phyloP scores from a whole-genome alignment of 1,139 yeast genomes.

The Citeromyces siamensis region DNA sequence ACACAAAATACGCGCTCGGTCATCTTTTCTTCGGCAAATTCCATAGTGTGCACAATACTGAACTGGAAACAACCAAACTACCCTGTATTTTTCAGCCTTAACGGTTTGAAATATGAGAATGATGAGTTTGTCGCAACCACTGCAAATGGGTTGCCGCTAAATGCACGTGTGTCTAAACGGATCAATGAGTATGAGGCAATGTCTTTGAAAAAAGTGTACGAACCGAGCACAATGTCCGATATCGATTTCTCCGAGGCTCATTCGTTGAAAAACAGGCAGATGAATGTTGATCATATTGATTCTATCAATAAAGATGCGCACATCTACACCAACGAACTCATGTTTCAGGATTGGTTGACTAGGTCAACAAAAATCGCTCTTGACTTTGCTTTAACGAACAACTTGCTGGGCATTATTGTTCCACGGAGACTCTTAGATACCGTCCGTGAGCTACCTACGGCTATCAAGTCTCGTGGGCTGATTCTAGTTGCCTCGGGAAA shows the following conservation, averaged over 20 bases:
- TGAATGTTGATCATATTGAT: slow-evolving; percentile 21
- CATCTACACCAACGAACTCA: slow-evolving; percentile 17
- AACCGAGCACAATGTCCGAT: background rate
- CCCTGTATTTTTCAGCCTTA: slow-evolving; percentile 82
- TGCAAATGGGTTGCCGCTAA: slow-evolving; percentile 22
- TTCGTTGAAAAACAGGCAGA: slow-evolving; percentile 5
- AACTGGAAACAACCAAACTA: slow-evolving; percentile 99
- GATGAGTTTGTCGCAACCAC: slow-evolving; percentile 20
- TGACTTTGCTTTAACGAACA: slow-evolving; percentile 68
- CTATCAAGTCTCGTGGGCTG: slow-evolving; percentile 71
- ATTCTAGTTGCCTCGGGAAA: slow-evolving; percentile 57
- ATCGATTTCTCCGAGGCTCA: background rate
- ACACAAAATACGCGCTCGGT: slow-evolving; percentile 36
- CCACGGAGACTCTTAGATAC: slow-evolving; percentile 58
- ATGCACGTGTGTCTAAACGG: background rate
- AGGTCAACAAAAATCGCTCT: slow-evolving; percentile 50
- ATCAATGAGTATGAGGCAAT: slow-evolving; percentile 2
- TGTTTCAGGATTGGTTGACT: slow-evolving; percentile 22
- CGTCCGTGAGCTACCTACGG: slow-evolving; percentile 66
- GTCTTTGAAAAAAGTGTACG: background rate
- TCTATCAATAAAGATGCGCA: slow-evolving; percentile 21
- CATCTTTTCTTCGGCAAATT: slow-evolving; percentile 76
- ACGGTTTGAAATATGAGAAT: slow-evolving; percentile 38
- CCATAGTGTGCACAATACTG: slow-evolving; percentile 79
- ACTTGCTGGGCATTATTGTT: slow-evolving; percentile 72